phyloP scores from a whole-genome alignment of 2,329 filamentous ascomycete species.

The Microsporum ferrugineum region DNA sequence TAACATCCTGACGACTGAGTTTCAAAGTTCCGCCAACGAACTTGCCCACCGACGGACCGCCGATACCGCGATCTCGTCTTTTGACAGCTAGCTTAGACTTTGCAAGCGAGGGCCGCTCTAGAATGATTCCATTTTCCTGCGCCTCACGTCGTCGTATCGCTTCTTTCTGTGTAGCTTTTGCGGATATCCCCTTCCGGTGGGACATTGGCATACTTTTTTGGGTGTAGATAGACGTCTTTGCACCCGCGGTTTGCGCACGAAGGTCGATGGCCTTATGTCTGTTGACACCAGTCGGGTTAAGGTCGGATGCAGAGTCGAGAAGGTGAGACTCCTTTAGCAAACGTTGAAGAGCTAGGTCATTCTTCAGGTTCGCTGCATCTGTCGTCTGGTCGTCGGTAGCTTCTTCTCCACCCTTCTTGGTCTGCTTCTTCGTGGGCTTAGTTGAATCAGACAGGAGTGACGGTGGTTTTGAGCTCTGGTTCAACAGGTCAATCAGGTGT shows the following conservation, averaged over 20 bases:
- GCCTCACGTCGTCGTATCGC: conserved; percentile 64
- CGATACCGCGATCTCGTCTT: conserved; percentile 53
- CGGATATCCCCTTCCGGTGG: conserved; percentile 71
- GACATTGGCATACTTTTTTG: conserved; percentile 85
- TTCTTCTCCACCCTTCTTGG: conserved; percentile 39
- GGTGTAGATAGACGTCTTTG: conserved; percentile 60
- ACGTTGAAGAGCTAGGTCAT: conserved; percentile 84
- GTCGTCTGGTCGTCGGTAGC: conserved; percentile 49
- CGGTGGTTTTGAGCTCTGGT: conserved; percentile 39
- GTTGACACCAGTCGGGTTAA: conserved; percentile 58
- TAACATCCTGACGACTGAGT: conserved; percentile 66
- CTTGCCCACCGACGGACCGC: conserved; percentile 66
- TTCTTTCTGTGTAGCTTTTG: conserved; percentile 56
- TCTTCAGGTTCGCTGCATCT: conserved; percentile 54
- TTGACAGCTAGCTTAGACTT: conserved; percentile 27
- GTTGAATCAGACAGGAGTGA: conserved; percentile 23
- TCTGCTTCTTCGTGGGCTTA: conserved; percentile 24
- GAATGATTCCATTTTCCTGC: conserved; percentile 76
- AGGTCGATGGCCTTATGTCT: conserved; percentile 74
- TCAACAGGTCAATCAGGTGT: background rate
- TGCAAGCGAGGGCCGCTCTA: conserved; percentile 48
- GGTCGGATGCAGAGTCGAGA: conserved; percentile 80
- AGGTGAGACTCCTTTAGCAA: conserved; percentile 87
- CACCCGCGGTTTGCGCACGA: conserved; percentile 67
- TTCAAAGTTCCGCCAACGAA: conserved; percentile 69